Conservation (phyloP, 2,329 filamentous ascomycete genomes). For the Cladosporium sp. region DNA sequence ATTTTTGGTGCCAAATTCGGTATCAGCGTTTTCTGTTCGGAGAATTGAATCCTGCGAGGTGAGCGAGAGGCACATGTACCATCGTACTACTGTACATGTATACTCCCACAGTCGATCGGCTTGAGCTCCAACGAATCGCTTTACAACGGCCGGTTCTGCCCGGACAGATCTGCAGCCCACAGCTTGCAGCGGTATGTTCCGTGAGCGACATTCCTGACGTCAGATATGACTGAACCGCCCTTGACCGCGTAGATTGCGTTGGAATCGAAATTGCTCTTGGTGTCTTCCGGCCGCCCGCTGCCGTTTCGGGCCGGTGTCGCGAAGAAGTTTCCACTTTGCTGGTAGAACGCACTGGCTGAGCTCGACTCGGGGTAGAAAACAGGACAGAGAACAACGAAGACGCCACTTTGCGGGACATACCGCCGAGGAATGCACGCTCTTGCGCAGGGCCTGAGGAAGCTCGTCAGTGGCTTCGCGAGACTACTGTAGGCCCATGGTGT, state of each 20-base stretch:
- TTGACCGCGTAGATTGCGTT: too few relatives aligned
- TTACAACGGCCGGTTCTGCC: conserved; percentile 5
- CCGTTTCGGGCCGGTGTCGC: conserved; percentile 10
- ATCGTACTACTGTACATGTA: too few relatives aligned
- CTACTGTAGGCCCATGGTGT: too few relatives aligned
- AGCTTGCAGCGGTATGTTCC: neutral
- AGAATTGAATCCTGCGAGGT: neutral
- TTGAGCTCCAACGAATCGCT: neutral
- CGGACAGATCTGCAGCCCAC: conserved; percentile 1
- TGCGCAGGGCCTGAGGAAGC: too few relatives aligned
- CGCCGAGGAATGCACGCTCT: too few relatives aligned
- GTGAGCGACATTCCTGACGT: conserved; percentile 4
- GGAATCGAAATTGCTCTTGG: neutral
- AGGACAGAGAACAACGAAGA: neutral
- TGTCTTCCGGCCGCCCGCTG: neutral
- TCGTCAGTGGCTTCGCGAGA: neutral
- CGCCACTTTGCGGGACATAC: too few relatives aligned
- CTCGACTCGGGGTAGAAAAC: neutral
- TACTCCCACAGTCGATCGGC: too few relatives aligned
- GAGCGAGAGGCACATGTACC: conserved; percentile 1
- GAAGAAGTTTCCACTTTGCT: neutral
- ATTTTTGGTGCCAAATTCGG: too few relatives aligned
- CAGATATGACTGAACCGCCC: too few relatives aligned
- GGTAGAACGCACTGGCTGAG: too few relatives aligned
- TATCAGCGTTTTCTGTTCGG: neutral